Base-by-base conservation (phyloP, 2,329 filamentous ascomycete species). In the Penicillium vulpinum region DNA sequence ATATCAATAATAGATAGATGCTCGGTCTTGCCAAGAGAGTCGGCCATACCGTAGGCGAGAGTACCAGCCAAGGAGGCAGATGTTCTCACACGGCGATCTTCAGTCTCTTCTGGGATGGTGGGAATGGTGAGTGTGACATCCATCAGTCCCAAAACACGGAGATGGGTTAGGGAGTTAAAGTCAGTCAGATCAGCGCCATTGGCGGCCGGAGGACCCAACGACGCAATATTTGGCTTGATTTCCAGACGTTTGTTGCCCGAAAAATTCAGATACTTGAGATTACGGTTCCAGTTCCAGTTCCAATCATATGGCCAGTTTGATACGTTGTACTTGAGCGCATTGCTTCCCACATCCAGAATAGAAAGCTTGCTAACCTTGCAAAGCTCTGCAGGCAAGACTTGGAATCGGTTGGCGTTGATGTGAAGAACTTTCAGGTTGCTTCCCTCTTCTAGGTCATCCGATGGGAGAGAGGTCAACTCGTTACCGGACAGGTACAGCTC, bases 231-330 rank as follows among this genome's bases (percentile, higher is more conserved):
- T 0, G 85, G 85, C 68, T 87, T 88, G 78, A 99, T 97, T 75
- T 99, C 94, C 33, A 99, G 78, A 49, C 93, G 87, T 75, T 96
- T 97, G 78, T 99, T 99, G 50, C 94, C 94, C 0, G 93, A 97
- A 69, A 99, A 81, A 70, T 97, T 99, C 61, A 99, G 87, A 70
- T 95, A 99, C 61, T 92, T 89, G 63, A 99, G 79, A 67, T 97
- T 95, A 47, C 90, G 91, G 69, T 99, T 99, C 82, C 94, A 90
- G 70, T 97, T 97, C 94, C 94, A 99, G 69, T 99, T 99, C 94
- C 94, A 99, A 72, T 99, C 94, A 71, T 99, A 99, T 0, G 93
- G 94, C 82, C 96, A 96, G 70, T 99, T 99, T 29, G 92, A 94
- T 46, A 99, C 95, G 72, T 99, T 99, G 83, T 99, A 99, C 75